These are phyloP conservation scores for Flueggea neowawraea DNA, from an alignment of 441 rosid genomes.

Conservation along the genomic window DNA sequence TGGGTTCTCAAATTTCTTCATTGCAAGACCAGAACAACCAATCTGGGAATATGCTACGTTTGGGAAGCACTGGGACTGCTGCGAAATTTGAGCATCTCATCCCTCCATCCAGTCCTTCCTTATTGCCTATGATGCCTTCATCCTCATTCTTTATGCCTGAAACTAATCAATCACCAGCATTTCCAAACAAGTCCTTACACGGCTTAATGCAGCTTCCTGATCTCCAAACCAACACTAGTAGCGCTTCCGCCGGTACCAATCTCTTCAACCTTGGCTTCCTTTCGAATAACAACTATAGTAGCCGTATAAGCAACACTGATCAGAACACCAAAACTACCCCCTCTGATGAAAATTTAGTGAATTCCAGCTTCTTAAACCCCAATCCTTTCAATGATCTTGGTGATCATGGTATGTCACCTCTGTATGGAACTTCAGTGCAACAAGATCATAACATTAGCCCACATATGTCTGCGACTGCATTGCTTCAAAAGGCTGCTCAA, in stretches of 20 bases:
- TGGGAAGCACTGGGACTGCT: conserved; percentile 18
- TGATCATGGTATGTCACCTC: conserved; percentile 30
- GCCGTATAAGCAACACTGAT: conserved; percentile 19
- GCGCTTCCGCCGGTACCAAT: conserved; percentile 20
- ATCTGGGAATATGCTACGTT: conserved; percentile 31
- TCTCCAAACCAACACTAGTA: conserved; percentile 30
- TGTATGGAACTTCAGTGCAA: conserved; percentile 29
- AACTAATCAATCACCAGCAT: conserved; percentile 21
- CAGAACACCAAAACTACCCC: conserved; percentile 12
- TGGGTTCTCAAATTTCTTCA: conserved; percentile 35
- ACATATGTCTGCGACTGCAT: conserved; percentile 82
- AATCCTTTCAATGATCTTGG: conserved; percentile 30
- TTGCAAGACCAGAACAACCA: conserved; percentile 31
- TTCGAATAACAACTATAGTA: conserved; percentile 16
- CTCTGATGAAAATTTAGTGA: conserved; percentile 21
- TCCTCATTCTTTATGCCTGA: conserved; percentile 34
- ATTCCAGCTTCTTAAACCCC: conserved; percentile 26
- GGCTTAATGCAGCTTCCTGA: conserved; percentile 53
- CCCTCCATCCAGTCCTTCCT: conserved; percentile 28
- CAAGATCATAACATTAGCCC: conserved; percentile 28
- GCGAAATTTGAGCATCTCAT: conserved; percentile 46
- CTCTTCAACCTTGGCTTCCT: conserved; percentile 48
- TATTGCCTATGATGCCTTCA: conserved; percentile 20
- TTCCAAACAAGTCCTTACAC: conserved; percentile 27
- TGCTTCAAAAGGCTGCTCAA: conserved; percentile 87